Percentiles rank a stretch among this genome's conserved stretches.
These are phyloP conservation scores for Spergularia marina DNA, from an alignment of 148 eudicot species.

Conservation along the genomic window DNA sequence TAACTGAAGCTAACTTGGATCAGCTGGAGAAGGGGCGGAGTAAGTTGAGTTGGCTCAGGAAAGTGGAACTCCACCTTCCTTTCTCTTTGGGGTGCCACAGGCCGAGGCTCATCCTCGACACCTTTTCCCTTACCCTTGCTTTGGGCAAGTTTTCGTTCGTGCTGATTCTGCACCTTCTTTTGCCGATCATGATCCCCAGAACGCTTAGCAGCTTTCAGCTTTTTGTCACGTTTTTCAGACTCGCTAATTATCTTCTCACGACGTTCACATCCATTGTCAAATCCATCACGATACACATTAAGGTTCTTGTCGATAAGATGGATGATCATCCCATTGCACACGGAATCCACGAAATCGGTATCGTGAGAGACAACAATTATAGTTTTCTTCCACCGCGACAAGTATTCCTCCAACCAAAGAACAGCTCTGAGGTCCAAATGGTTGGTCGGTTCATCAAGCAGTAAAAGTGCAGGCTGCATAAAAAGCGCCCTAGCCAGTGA, in stretches of 20 bases:
- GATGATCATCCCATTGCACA: constrained; percentile 59
- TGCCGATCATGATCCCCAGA: constrained; percentile 54
- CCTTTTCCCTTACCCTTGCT: constrained; percentile 50
- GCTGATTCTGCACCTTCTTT: constrained; percentile 56
- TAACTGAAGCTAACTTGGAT: constrained; percentile 64
- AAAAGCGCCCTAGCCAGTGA: too few relatives aligned
- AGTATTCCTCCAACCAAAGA: too few relatives aligned
- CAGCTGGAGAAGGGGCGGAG: constrained; percentile 68
- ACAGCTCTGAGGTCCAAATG: too few relatives aligned
- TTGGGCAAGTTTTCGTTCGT: constrained; percentile 46
- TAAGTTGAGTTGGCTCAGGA: constrained; percentile 69
- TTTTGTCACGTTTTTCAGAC: constrained; percentile 51
- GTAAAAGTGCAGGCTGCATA: too few relatives aligned
- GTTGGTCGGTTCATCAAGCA: too few relatives aligned
- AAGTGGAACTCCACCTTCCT: constrained; percentile 78
- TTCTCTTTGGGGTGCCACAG: constrained; percentile 66
- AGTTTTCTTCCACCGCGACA: too few relatives aligned
- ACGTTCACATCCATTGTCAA: constrained; percentile 65
- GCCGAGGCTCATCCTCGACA: constrained; percentile 50
- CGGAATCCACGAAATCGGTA: constrained; percentile 65
- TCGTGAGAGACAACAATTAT: too few relatives aligned
- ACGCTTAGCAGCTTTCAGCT: constrained; percentile 58
- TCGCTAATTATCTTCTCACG: constrained; percentile 63
- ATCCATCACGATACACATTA: constrained; percentile 61
- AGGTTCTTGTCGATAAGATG: constrained; percentile 74